Evolutionary conservation across 108 stramenopile genomes (phyloP).

Genomic region (Cyclotella sp.): DNA sequence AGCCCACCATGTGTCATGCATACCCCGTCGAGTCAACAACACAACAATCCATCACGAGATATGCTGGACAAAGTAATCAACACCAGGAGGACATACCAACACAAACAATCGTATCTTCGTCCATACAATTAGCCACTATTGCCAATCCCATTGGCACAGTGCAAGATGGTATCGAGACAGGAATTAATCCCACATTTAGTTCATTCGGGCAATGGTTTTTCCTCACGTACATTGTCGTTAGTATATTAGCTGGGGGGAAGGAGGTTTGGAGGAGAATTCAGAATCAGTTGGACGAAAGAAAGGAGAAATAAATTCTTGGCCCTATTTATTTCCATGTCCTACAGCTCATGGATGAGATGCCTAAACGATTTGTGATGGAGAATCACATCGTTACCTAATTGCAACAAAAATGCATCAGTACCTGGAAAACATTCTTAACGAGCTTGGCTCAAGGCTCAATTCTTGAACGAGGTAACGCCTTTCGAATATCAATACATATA

Average conservation of each 20-base stretch:
- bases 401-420: too few relatives aligned
- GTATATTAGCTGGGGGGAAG: conserved; percentile 44
- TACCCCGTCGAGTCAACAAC: not conserved
- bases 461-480: too few relatives aligned
- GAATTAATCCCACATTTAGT: conserved; percentile 17
- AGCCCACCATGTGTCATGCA: not conserved
- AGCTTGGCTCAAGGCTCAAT: too few relatives aligned
- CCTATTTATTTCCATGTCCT: not conserved
- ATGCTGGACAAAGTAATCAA: too few relatives aligned
- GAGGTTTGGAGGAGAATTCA: conserved; percentile 34
- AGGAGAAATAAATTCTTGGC: not conserved
- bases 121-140: not conserved
- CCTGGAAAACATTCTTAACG: too few relatives aligned
- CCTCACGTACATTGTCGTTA: conserved; percentile 36
- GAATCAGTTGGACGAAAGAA: conserved; percentile 22
- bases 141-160: not conserved
- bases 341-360: not conserved
- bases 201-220: conserved; percentile 53
- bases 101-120: not conserved
- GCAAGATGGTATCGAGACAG: conserved; percentile 9
- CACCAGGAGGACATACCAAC: too few relatives aligned
- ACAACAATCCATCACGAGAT: too few relatives aligned
- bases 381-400: too few relatives aligned
- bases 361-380: not conserved
- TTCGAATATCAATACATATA: too few relatives aligned